Conservation (phyloP, 345 rosid genomes). For the Salix exigua region DNA sequence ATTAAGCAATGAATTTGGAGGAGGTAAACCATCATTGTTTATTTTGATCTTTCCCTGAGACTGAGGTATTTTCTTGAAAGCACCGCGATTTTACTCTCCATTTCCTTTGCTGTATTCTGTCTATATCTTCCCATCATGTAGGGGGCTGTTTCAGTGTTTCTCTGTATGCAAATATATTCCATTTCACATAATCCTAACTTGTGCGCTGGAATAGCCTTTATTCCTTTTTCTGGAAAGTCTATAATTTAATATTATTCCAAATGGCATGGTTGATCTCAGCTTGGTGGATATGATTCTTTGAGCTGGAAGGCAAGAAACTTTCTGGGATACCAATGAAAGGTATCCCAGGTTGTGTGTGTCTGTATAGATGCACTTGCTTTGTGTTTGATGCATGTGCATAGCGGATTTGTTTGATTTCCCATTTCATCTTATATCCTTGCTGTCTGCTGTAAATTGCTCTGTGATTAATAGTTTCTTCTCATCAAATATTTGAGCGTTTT, state of each 20-base stretch:
- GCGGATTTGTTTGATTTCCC: neutral
- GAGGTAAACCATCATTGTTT: neutral
- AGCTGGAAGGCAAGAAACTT: neutral
- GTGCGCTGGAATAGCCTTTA: neutral
- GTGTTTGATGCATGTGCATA: neutral
- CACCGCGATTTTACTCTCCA: neutral
- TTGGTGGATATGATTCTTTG: neutral
- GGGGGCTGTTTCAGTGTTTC: neutral
- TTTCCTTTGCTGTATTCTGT: neutral
- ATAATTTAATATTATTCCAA: neutral
- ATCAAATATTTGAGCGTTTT: neutral
- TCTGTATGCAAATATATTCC: neutral
- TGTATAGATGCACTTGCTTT: neutral
- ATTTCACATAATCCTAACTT: neutral
- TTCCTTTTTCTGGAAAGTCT: neutral
- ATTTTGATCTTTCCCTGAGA: neutral
- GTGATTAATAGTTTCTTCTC: neutral
- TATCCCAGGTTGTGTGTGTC: neutral
- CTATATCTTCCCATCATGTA: neutral
- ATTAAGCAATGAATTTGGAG: neutral
- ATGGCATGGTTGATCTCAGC: neutral
- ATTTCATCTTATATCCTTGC: neutral
- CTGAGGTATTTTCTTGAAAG: neutral
- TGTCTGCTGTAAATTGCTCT: neutral
- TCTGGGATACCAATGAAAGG: neutral